Evolutionary conservation across 2,329 filamentous ascomycete species (phyloP).

Genomic region (Colletotrichum sp.): DNA sequence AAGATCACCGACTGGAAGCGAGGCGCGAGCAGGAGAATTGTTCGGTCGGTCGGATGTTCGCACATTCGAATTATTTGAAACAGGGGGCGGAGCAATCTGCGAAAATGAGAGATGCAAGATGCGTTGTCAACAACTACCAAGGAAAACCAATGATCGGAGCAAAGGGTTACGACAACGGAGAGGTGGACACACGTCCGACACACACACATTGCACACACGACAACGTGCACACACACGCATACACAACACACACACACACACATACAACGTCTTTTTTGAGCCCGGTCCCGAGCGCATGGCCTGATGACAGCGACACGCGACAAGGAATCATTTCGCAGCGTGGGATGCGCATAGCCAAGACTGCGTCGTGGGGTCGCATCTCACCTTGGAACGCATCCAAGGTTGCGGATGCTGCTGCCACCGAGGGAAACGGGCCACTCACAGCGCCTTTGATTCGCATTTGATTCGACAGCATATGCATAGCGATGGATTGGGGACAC

Average conservation of each 20-base stretch:
- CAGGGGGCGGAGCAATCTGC: constrained; percentile 14
- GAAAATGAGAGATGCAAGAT: constrained; percentile 2
- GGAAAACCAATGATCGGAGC: not conserved
- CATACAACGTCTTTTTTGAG: not conserved
- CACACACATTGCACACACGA: not conserved
- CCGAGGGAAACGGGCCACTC: not conserved
- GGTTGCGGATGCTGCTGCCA: not conserved
- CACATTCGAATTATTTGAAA: constrained; percentile 2
- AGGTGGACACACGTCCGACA: constrained; percentile 15
- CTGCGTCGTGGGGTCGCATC: not conserved
- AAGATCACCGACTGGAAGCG: not conserved
- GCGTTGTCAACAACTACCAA: not conserved
- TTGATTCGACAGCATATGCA: constrained; percentile 17
- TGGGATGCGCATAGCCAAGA: constrained; percentile 1
- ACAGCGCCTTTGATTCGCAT: not conserved
- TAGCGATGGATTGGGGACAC: constrained; percentile 15
- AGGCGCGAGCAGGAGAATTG: not conserved
- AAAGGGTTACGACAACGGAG: not conserved
- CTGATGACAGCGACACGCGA: constrained; percentile 10
- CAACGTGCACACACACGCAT: not conserved
- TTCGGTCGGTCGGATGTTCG: not conserved
- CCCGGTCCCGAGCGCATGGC: constrained; percentile 11
- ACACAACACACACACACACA: not conserved
- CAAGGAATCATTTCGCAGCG: not conserved
- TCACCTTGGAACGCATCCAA: constrained; percentile 1